Evolutionary conservation across 495 filamentous ascomycete genomes (phyloP).

Genomic region (Chlorociboria aeruginascens): DNA sequence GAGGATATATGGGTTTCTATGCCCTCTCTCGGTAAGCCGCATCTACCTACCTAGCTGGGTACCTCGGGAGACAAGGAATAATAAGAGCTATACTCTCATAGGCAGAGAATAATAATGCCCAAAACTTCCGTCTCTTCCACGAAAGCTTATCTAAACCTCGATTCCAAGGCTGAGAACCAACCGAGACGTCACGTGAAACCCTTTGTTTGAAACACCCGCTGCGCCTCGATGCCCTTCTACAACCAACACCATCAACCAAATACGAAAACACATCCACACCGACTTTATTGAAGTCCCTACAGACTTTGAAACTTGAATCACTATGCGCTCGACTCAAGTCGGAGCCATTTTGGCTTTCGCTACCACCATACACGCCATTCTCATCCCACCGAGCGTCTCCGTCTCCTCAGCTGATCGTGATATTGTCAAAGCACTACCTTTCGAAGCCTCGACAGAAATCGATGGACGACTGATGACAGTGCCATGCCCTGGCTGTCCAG

Average conservation of each 20-base stretch:
- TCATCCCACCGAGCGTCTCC: slow-evolving; percentile 15
- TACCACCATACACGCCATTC: slow-evolving; percentile 8
- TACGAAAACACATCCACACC: neutral
- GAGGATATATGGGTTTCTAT: too few species aligned
- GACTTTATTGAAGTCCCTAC: neutral
- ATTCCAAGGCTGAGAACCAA: too few species aligned
- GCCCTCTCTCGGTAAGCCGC: too few species aligned
- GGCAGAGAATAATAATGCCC: too few species aligned
- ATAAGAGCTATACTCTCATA: too few species aligned
- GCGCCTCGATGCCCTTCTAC: neutral
- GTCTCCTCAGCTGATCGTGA: slow-evolving; percentile 11
- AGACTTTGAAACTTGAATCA: neutral
- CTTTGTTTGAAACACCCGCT: neutral
- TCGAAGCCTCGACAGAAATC: slow-evolving; percentile 7
- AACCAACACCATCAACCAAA: neutral
- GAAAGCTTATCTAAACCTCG: too few species aligned
- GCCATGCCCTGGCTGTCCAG: slow-evolving; percentile 16
- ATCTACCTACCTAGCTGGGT: too few species aligned
- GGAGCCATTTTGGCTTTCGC: slow-evolving; percentile 6
- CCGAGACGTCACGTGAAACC: neutral
- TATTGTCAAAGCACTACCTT: slow-evolving; percentile 14
- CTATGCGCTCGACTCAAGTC: slow-evolving; percentile 15
- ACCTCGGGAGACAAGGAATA: too few species aligned
- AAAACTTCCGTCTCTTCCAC: too few species aligned
- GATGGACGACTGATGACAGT: slow-evolving; percentile 9